These are phyloP conservation scores for Hippophae tibetana DNA, from an alignment of 306 rosid genomes.

Conservation along the genomic window DNA sequence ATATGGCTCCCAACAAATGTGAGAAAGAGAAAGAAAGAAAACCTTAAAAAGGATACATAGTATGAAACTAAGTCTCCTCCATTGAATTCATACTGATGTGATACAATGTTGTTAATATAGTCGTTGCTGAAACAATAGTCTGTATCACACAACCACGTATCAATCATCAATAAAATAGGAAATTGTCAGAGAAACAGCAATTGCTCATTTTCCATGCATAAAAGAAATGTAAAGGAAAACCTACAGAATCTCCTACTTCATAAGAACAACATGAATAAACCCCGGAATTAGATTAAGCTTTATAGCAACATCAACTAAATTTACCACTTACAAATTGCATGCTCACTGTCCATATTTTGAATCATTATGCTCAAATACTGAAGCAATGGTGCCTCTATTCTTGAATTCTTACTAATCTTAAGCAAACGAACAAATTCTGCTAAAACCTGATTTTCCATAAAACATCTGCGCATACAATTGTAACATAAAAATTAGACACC, in stretches of 20 bases:
- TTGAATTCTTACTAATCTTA: conserved; percentile 48
- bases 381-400: conserved; percentile 65
- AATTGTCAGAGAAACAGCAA: conserved; percentile 1
- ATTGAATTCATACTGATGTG: conserved; percentile 44
- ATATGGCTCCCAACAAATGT: not conserved
- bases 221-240: not conserved
- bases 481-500: conserved; percentile 6
- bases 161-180: conserved; percentile 13
- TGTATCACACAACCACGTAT: conserved; percentile 35
- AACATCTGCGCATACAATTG: conserved; percentile 46
- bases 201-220: conserved; percentile 2
- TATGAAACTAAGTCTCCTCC: conserved; percentile 66
- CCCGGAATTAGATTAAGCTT: conserved; percentile 8
- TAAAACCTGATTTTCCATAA: conserved; percentile 81
- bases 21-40: conserved; percentile 16
- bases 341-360: conserved; percentile 72
- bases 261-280: conserved; percentile 1
- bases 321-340: conserved; percentile 57
- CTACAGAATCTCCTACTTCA: not conserved
- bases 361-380: conserved; percentile 83
- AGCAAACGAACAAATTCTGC: conserved; percentile 70
- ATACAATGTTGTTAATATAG: conserved; percentile 61
- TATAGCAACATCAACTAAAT: conserved; percentile 11
- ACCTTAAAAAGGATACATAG: conserved; percentile 80
- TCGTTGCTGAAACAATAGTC: conserved; percentile 83